These are phyloP conservation scores for Neofusicoccum laricinum DNA, from an alignment of 2,329 filamentous ascomycete species.

Conservation along the genomic window DNA sequence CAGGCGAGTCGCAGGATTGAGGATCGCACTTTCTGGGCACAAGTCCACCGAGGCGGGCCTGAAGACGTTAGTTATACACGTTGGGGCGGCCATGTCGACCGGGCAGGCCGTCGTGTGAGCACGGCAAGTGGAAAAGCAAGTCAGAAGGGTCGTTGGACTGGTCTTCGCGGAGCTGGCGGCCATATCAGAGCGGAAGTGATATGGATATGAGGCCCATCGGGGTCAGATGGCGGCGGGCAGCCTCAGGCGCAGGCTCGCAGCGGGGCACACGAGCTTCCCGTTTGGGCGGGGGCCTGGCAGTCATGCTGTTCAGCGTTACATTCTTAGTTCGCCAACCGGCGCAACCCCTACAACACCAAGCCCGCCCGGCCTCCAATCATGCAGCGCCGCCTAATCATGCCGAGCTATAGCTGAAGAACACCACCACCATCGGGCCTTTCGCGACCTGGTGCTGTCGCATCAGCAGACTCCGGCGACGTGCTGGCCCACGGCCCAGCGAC, in stretches of 20 bases:
- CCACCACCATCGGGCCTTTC: background rate
- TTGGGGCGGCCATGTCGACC: background rate
- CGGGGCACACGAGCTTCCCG: background rate
- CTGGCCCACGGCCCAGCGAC: background rate
- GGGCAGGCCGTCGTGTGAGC: background rate
- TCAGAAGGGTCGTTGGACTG: background rate
- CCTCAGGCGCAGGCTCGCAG: background rate
- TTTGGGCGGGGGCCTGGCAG: background rate
- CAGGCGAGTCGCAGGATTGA: background rate
- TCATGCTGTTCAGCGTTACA: constrained; percentile 12
- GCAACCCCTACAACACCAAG: background rate
- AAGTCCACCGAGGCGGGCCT: background rate
- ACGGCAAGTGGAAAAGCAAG: background rate
- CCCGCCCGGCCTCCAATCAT: background rate
- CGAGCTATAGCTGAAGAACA: background rate
- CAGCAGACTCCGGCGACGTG: background rate
- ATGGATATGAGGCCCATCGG: background rate
- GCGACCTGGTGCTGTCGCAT: background rate
- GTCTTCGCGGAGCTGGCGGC: background rate
- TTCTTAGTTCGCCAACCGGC: background rate
- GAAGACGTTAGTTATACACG: background rate
- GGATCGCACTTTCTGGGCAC: background rate
- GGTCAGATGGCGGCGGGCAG: constrained; percentile 1
- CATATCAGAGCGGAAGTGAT: background rate
- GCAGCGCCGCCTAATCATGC: background rate